Conservation (phyloP, 306 rosid species). For the Albizia julibrissin region DNA sequence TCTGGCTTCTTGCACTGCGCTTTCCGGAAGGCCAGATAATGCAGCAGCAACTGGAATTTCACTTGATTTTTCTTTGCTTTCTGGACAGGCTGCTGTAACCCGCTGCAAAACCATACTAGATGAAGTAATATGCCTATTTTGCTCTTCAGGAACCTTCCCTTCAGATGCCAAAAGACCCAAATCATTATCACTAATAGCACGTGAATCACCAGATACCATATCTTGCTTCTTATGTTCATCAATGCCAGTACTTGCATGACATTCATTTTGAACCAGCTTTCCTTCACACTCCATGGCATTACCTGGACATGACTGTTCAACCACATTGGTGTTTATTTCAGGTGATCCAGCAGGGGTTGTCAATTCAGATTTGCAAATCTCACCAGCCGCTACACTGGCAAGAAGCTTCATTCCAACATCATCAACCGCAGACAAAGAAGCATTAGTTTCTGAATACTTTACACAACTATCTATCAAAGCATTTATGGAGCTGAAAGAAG, state of each 20-base stretch:
- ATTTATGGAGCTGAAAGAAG: slow-evolving; percentile 73
- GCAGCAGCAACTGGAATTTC: slow-evolving; percentile 38
- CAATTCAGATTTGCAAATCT: slow-evolving; percentile 62
- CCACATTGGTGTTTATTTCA: slow-evolving; percentile 40
- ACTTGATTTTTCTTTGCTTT: slow-evolving; percentile 38
- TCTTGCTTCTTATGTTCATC: slow-evolving; percentile 40
- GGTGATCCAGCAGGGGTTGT: slow-evolving; percentile 65
- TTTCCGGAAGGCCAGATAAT: slow-evolving; percentile 29
- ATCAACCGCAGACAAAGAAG: slow-evolving; percentile 37
- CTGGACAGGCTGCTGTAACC: slow-evolving; percentile 35
- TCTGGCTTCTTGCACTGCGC: slow-evolving; percentile 38
- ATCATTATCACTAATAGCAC: slow-evolving; percentile 39
- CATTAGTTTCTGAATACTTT: slow-evolving; percentile 63
- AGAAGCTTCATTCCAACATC: slow-evolving; percentile 88
- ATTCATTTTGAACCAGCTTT: slow-evolving; percentile 35
- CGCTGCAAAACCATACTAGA: slow-evolving; percentile 33
- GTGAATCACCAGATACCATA: slow-evolving; percentile 24
- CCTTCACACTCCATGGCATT: slow-evolving; percentile 45
- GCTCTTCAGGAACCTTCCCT: slow-evolving; percentile 38
- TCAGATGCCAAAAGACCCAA: slow-evolving; percentile 34
- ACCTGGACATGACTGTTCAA: slow-evolving; percentile 51
- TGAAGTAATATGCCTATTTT: slow-evolving; percentile 27
- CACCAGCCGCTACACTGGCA: slow-evolving; percentile 93
- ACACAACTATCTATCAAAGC: slow-evolving; percentile 77
- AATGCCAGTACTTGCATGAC: slow-evolving; percentile 33